Base-by-base conservation (phyloP, 2,329 filamentous ascomycete genomes). In the Trichoderma sp. region DNA sequence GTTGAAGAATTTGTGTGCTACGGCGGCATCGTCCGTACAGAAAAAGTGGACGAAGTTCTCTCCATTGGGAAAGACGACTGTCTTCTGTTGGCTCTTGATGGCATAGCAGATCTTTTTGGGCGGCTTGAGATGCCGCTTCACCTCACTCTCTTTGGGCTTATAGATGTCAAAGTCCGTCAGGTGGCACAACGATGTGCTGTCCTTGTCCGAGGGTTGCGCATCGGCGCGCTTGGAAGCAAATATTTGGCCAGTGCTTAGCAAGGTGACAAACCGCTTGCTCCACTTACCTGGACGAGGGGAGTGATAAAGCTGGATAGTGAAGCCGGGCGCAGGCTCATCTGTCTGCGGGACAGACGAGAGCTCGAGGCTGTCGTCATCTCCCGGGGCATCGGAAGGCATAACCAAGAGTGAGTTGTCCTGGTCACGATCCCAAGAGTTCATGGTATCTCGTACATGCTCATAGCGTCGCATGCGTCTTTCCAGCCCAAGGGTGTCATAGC, bases 41-140 rank as follows among this genome's bases (percentile, higher is more conserved):
- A 98, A 97, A 79, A 94, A 97, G 75, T 98, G 94, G 3, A 97
- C 91, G 75, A 93, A 98, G 72, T 94, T 94, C 61, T 92, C 89
- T 3, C 90, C 91, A 64, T 90, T 90, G 64, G 93, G 81, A 74
- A 97, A 97, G 74, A 97, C 89, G 68, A 87, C 89, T 0, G 90
- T 90, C 78, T 94, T 97, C 75, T 97, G 90, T 80, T 97, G 93
- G 73, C 92, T 96, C 80, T 97, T 97, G 73, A 98, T 85, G 0
- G 93, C 94, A 74, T 92, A 94, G 79, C 92, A 97, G 72, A 89
- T 85, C 75, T 90, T 91, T 78, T 95, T 97, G 0, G 94, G 94
- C 1, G 93, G 90, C 73, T 90, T 93, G 64, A 97, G 84, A 70
- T 87, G 85, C 74, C 90, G 91, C 42, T 87, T 84, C 70, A 88